These are phyloP conservation scores for Geotrichum macrosporum DNA, from an alignment of 1,139 yeast genomes.

Conservation along the genomic window DNA sequence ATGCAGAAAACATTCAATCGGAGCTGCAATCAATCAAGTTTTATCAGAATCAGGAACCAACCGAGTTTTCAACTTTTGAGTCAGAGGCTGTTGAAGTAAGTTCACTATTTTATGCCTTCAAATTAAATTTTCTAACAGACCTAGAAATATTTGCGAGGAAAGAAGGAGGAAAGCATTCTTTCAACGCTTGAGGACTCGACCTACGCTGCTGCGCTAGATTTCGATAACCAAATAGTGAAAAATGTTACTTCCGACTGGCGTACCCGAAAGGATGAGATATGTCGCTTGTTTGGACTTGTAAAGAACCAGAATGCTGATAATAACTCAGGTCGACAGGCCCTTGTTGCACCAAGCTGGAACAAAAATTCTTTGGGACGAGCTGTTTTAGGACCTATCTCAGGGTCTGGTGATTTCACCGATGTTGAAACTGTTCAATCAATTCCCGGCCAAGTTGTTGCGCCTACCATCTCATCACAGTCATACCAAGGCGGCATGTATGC, in stretches of 20 bases:
- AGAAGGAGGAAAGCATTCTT: slow-evolving; percentile 77
- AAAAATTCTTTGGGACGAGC: slow-evolving; percentile 36
- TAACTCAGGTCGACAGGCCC: slow-evolving; percentile 5
- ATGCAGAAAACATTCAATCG: slow-evolving; percentile 78
- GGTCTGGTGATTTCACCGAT: slow-evolving; percentile 34
- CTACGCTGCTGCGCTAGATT: slow-evolving; percentile 70
- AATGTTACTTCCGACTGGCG: slow-evolving; percentile 83
- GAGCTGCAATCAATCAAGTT: slow-evolving; percentile 43
- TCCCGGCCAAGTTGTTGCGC: slow-evolving; percentile 21
- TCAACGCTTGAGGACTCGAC: slow-evolving; percentile 81
- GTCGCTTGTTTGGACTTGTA: slow-evolving; percentile 58
- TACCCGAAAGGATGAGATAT: slow-evolving; percentile 64
- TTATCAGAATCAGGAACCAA: slow-evolving; percentile 30
- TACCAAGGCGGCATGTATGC: slow-evolving; percentile 4
- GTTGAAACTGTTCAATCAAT: slow-evolving; percentile 32
- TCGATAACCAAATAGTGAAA: slow-evolving; percentile 69
- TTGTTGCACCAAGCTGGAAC: slow-evolving; percentile 31
- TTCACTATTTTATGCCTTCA: slow-evolving; percentile 4
- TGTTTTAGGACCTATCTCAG: slow-evolving; percentile 38
- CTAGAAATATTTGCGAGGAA: slow-evolving; percentile 45
- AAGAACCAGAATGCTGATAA: slow-evolving; percentile 12
- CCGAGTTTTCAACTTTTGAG: slow-evolving; percentile 17
- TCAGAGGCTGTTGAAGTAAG: slow-evolving; percentile 30
- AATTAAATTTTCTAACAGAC: background rate
- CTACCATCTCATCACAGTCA: slow-evolving; percentile 14